A percentile compares a stretch with the other conserved stretches of the same genome.
phyloP scores from a whole-genome alignment of 371 early-diverging fungal species.

The Mycotypha africana region DNA sequence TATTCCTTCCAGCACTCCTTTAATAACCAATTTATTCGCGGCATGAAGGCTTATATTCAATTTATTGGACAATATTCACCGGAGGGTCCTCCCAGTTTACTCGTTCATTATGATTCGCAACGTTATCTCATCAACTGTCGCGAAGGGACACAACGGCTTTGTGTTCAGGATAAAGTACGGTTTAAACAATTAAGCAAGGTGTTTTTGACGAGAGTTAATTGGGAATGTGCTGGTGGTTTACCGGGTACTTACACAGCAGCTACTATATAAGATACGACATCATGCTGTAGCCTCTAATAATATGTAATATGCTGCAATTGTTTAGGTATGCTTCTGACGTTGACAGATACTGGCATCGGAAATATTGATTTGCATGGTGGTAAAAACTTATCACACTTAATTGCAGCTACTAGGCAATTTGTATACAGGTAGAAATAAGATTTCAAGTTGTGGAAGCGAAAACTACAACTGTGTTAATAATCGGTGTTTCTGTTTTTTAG shows the following conservation, averaged over 20 bases:
- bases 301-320: no score
- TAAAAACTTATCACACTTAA: constrained; percentile 72
- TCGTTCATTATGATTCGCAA: constrained; percentile 74
- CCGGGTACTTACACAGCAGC: constrained; percentile 75
- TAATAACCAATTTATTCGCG: constrained; percentile 9
- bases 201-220: constrained; percentile 74
- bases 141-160: constrained; percentile 89
- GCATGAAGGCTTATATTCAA: constrained; percentile 79
- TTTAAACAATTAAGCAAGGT: constrained; percentile 66
- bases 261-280: no score
- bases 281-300: no score
- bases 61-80: constrained; percentile 67
- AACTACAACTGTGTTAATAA: no score
- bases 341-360: constrained; percentile 71
- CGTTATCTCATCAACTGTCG: constrained; percentile 94
- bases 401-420: constrained; percentile 82
- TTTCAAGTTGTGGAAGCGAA: no score
- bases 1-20: no score
- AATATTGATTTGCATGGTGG: constrained; percentile 65
- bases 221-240: constrained; percentile 86
- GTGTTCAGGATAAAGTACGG: constrained; percentile 69
- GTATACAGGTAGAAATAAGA: constrained; percentile 48
- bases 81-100: constrained; percentile 69
- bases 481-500: constrained; percentile 19
- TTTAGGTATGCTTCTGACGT: constrained; percentile 87